Percentiles rank a stretch among this genome's conserved stretches.
phyloP scores from a whole-genome alignment of 75 land plant species.

The Chamaecyparis obtusa region DNA sequence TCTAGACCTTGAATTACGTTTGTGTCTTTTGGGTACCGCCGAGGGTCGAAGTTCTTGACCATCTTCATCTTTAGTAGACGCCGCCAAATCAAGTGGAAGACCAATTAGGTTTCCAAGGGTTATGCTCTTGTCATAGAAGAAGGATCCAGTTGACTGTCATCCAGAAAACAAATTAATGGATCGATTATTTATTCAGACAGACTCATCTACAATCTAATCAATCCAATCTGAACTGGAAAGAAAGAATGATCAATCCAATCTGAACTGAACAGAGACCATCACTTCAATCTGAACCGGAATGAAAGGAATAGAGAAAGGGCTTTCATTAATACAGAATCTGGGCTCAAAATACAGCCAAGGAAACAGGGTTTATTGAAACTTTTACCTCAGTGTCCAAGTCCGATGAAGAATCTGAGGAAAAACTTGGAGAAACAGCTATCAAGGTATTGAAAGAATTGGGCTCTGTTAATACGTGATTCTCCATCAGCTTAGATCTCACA shows the following conservation, averaged over 20 bases:
- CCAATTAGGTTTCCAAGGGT: conserved; percentile 66
- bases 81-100: conserved; percentile 24
- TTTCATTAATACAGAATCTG: not conserved
- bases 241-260: not conserved
- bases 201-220: not conserved
- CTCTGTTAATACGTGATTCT: conserved; percentile 22
- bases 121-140: conserved; percentile 51
- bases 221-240: not conserved
- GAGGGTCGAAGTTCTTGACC: conserved; percentile 12
- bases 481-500: conserved; percentile 30
- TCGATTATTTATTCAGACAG: not conserved
- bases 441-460: conserved; percentile 35
- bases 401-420: conserved; percentile 40
- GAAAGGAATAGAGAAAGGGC: not conserved
- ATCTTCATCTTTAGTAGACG: conserved; percentile 22
- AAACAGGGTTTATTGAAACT: not conserved
- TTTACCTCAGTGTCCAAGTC: conserved; percentile 55
- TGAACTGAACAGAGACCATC: not conserved
- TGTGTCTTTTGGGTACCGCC: conserved; percentile 7
- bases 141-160: conserved; percentile 54
- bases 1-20: conserved; percentile 21
- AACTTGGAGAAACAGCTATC: conserved; percentile 37
- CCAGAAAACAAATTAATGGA: not conserved
- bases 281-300: not conserved
- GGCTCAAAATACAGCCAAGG: not conserved